Base-by-base conservation (phyloP, 805 yeast species). In the Saturnispora diversa region DNA sequence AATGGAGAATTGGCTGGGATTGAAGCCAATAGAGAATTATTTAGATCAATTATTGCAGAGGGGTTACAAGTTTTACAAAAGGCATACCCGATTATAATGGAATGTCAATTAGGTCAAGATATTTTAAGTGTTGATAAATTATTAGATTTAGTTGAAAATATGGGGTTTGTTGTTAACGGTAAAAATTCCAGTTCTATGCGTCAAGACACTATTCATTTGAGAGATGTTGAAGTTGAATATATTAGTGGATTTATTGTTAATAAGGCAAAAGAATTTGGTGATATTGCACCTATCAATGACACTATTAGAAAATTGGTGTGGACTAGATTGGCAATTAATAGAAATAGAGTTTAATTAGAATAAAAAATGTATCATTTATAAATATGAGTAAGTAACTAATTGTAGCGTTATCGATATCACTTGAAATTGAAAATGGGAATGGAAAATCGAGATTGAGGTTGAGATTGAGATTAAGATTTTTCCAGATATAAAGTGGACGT, bases 221-320 rank as follows among this genome's bases (percentile, higher is more conserved):
- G 74, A 49, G 69, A 66, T 12, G 84, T 92, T 0, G 98, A 90
- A 55, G 74, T 90, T 16, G 83, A 80, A 45, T 82, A 73, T 55
- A 79, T 90, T 44, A 92, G 88, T 55, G 97, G 97, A 1, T 85
- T 77, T 53, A 68, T 88, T 10, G 79, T 72, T 1, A 55, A 53
- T 6, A 60, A 77, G 39, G 94, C 84, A 1, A 50, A 58, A 23
- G 61, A 64, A 43, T 59, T 68, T 35, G 64, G 68, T 1, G 35
- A 66, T 1, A 50, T 62, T 1, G 70, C 80, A 1, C 69, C 69
- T 1, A 61, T 68, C 34, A 80, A 80, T 54, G 52, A 53, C 23
- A 61, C 72, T 44, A 51, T 81, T 31, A 52, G 60, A 4, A 9
- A 13, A 8, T 33, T 39, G 8, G 42, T 39, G 8, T n/a, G 17